Conservation (phyloP, 805 yeast species). For the Kodamaea laetipori region DNA sequence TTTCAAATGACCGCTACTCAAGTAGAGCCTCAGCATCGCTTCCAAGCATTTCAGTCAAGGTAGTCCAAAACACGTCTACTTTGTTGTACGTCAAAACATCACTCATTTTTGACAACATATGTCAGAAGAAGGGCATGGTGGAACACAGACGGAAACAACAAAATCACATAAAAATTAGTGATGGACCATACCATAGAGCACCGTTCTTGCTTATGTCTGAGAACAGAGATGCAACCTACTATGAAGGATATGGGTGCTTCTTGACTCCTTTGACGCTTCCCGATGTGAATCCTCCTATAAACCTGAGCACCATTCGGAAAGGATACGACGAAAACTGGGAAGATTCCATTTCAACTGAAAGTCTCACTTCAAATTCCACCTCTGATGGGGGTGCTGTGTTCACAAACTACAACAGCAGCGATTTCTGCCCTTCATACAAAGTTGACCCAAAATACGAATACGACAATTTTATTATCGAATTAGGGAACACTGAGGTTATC, state of each 20-base stretch:
- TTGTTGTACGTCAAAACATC: conserved; percentile 52
- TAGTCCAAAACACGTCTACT: conserved; percentile 24
- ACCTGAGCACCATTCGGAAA: neutral
- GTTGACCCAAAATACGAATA: conserved; percentile 47
- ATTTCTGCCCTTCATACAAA: conserved; percentile 29
- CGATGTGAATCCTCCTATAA: conserved; percentile 55
- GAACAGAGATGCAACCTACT: conserved; percentile 49
- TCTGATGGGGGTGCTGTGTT: neutral
- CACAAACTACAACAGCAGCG: neutral
- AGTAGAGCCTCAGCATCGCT: conserved; percentile 52
- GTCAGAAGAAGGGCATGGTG: conserved; percentile 50
- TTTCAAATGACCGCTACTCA: conserved; percentile 67
- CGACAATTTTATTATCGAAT: conserved; percentile 55
- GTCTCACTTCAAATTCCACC: neutral
- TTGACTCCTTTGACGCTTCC: conserved; percentile 67
- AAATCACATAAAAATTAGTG: conserved; percentile 66
- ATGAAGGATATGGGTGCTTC: conserved; percentile 52
- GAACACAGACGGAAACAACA: conserved; percentile 58
- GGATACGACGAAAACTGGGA: conserved; percentile 4
- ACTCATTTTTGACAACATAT: conserved; percentile 58
- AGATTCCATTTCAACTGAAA: neutral
- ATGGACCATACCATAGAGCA: conserved; percentile 79
- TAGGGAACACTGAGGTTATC: conserved; percentile 52
- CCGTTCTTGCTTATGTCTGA: conserved; percentile 66
- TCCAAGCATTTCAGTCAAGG: conserved; percentile 44